Evolutionary conservation across 495 filamentous ascomycete genomes (phyloP).

Genomic region (Tuber aestivum): DNA sequence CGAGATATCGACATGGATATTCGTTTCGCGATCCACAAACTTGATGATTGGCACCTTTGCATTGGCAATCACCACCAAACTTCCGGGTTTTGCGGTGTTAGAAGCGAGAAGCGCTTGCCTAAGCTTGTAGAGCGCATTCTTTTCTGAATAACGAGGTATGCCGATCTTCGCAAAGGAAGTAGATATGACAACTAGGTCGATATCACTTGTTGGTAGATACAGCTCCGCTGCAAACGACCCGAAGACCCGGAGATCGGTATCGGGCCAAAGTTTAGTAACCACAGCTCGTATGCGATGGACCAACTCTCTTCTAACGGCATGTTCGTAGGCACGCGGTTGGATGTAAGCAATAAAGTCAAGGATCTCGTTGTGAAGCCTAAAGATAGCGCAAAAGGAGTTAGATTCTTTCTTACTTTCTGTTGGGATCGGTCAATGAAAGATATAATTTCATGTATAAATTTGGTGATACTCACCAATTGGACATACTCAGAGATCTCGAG

Average conservation of each 20-base stretch:
- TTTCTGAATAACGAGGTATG: conserved; percentile 44
- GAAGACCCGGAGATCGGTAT: conserved; percentile 63
- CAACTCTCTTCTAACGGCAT: conserved; percentile 65
- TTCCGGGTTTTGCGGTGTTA: conserved; percentile 47
- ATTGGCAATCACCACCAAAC: conserved; percentile 56
- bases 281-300: conserved; percentile 56
- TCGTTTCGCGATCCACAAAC: conserved; percentile 66
- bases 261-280: conserved; percentile 51
- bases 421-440: not conserved
- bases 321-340: conserved; percentile 68
- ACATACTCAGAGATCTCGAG: conserved; percentile 47
- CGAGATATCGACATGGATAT: conserved; percentile 78
- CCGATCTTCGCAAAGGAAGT: conserved; percentile 49
- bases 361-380: conserved; percentile 75
- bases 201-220: conserved; percentile 86
- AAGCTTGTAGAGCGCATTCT: conserved; percentile 48
- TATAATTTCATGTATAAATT: not conserved
- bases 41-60: conserved; percentile 94
- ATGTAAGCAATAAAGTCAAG: conserved; percentile 82
- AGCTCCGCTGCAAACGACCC: conserved; percentile 87
- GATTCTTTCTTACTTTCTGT: not conserved
- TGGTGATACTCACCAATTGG: conserved; percentile 49
- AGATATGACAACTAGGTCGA: conserved; percentile 85
- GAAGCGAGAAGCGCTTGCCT: conserved; percentile 48
- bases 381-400: conserved; percentile 12